phyloP scores from a whole-genome alignment of 768 basidiomycete genomes.

The Auricularia sp. region DNA sequence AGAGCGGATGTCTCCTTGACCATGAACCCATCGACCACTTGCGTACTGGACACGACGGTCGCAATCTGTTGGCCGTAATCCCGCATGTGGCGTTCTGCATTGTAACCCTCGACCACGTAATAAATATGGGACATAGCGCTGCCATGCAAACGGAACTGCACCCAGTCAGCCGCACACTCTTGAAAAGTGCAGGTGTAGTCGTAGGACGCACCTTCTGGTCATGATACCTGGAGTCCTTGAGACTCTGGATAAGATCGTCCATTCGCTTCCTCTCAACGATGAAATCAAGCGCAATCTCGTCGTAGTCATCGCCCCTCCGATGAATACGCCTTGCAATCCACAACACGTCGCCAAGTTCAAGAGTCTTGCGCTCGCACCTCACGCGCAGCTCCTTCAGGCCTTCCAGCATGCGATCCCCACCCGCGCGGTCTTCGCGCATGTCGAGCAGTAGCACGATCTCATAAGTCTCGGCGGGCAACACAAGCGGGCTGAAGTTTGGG shows the following conservation, averaged over 20 bases:
- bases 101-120: conserved; percentile 29
- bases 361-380: conserved; percentile 22
- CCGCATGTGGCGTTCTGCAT: conserved; percentile 6
- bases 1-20: conserved; percentile 26
- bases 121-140: conserved; percentile 25
- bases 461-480: conserved; percentile 24
- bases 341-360: conserved; percentile 31
- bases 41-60: conserved; percentile 29
- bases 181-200: background rate
- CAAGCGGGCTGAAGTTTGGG: conserved; percentile 15
- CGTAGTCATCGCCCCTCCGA: conserved; percentile 5
- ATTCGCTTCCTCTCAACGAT: conserved; percentile 33
- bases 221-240: conserved; percentile 22
- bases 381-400: conserved; percentile 16
- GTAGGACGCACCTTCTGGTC: conserved; percentile 16
- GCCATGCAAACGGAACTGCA: conserved; percentile 25
- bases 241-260: conserved; percentile 28
- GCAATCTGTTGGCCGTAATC: conserved; percentile 18
- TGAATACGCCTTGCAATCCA: conserved; percentile 26
- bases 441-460: conserved; percentile 30
- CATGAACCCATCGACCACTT: conserved; percentile 28
- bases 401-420: background rate
- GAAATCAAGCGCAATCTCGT: conserved; percentile 31
- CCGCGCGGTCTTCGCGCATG: conserved; percentile 23
- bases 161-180: background rate